Percentiles rank a stretch among this genome's conserved stretches.
Conservation (phyloP, 2,329 filamentous ascomycete genomes). For the Amauroascus verrucosus region DNA sequence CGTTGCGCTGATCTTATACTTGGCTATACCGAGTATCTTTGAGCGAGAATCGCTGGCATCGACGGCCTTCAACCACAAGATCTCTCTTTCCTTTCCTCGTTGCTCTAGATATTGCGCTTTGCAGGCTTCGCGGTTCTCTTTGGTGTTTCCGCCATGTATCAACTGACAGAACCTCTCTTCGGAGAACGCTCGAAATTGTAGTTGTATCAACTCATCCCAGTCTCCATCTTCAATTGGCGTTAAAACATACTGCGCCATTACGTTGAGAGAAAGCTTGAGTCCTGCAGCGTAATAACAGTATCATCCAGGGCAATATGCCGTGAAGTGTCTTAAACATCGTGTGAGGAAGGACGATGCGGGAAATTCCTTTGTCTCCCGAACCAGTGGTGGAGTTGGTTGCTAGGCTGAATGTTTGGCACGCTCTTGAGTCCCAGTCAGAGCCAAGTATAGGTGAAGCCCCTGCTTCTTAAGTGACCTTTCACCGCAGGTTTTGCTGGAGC, state of each 20-base stretch:
- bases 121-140: slow-evolving; percentile 10
- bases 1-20: slow-evolving; percentile 12
- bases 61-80: slow-evolving; percentile 14
- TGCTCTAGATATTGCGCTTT: slow-evolving; percentile 9
- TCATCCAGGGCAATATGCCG: neutral
- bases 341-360: neutral
- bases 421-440: too few species aligned
- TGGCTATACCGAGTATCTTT: slow-evolving; percentile 13
- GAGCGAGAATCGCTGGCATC: slow-evolving; percentile 7
- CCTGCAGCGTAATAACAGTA: neutral
- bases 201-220: slow-evolving; percentile 14
- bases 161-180: slow-evolving; percentile 13
- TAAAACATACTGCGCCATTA: slow-evolving; percentile 11
- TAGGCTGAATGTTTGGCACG: too few species aligned
- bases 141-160: slow-evolving; percentile 7
- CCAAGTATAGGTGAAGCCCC: too few species aligned
- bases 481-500: too few species aligned
- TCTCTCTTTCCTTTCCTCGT: neutral
- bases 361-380: too few species aligned
- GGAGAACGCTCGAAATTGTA: slow-evolving; percentile 13
- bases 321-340: neutral
- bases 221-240: slow-evolving; percentile 12
- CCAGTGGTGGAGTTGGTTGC: too few species aligned
- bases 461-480: too few species aligned
- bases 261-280: neutral